These are phyloP conservation scores for Plantago elongata DNA, from an alignment of 257 asterid genomes.

Conservation along the genomic window DNA sequence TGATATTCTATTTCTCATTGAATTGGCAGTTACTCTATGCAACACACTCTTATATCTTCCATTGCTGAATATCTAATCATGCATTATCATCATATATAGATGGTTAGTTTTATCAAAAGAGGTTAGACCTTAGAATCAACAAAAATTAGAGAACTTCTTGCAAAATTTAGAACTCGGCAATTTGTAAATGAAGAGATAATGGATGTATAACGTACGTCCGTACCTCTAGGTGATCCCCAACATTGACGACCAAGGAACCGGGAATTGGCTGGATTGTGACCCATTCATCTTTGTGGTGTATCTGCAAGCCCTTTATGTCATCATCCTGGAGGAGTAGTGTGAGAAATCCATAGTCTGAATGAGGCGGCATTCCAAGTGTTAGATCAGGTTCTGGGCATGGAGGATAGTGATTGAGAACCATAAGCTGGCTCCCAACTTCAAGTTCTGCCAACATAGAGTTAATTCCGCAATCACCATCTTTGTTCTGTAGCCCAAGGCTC, in stretches of 20 bases:
- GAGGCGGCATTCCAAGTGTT: slow-evolving; percentile 90
- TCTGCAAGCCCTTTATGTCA: slow-evolving; percentile 73
- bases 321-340: slow-evolving; percentile 84
- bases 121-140: background rate
- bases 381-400: slow-evolving; percentile 87
- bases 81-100: background rate
- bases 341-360: slow-evolving; percentile 81
- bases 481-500: slow-evolving; percentile 52
- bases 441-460: slow-evolving; percentile 36
- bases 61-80: slow-evolving; percentile 72
- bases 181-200: background rate
- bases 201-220: too few relatives aligned
- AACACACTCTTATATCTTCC: slow-evolving; percentile 79
- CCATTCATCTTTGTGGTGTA: slow-evolving; percentile 49
- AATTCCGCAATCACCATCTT: slow-evolving; percentile 17
- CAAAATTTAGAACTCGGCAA: background rate
- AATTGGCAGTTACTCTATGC: slow-evolving; percentile 70
- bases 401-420: slow-evolving; percentile 76
- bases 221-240: slow-evolving; percentile 98
- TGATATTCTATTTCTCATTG: slow-evolving; percentile 45
- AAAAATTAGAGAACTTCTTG: too few relatives aligned
- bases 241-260: slow-evolving; percentile 82
- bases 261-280: slow-evolving; percentile 64
- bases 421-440: slow-evolving; percentile 80
- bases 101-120: background rate